Evolutionary conservation across 75 land plant species (phyloP).

Genomic region (Isoetes taiwanensis): DNA sequence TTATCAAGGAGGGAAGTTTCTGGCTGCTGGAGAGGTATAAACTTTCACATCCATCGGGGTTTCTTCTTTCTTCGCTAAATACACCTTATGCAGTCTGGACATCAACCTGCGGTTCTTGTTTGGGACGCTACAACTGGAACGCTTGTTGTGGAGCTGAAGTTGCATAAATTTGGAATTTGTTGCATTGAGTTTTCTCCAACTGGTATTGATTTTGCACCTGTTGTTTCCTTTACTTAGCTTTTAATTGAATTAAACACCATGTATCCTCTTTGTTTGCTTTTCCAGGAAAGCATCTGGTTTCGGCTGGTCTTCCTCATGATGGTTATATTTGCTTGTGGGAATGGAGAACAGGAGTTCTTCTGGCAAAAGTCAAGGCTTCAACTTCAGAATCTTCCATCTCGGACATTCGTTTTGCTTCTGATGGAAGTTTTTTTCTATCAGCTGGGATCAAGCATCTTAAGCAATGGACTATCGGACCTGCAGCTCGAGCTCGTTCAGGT

Average conservation of each 20-base stretch:
- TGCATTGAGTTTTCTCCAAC: conserved; percentile 53
- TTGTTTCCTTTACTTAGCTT: conserved; percentile 10
- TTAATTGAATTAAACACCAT: not conserved
- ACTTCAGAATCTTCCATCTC: conserved; percentile 32
- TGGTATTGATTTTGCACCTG: conserved; percentile 24
- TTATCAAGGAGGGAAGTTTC: conserved; percentile 27
- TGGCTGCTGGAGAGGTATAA: conserved; percentile 79
- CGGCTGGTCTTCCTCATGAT: conserved; percentile 46
- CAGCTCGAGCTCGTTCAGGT: conserved; percentile 17
- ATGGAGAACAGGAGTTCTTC: conserved; percentile 36
- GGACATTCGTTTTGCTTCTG: conserved; percentile 39
- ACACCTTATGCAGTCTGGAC: conserved; percentile 50
- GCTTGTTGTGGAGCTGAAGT: conserved; percentile 40
- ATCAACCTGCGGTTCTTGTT: conserved; percentile 47
- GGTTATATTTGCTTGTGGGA: conserved; percentile 62
- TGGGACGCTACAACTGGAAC: conserved; percentile 44
- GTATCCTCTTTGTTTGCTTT: not conserved
- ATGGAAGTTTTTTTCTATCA: conserved; percentile 50
- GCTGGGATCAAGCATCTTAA: conserved; percentile 60
- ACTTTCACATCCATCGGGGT: too few relatives aligned
- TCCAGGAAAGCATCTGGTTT: conserved; percentile 36
- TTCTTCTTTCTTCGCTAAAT: too few relatives aligned
- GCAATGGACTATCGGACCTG: conserved; percentile 35
- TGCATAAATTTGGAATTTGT: conserved; percentile 51
- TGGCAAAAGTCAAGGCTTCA: conserved; percentile 36